Evolutionary conservation across 2,329 filamentous ascomycete species (phyloP).

Genomic region (Diplodia seriata): DNA sequence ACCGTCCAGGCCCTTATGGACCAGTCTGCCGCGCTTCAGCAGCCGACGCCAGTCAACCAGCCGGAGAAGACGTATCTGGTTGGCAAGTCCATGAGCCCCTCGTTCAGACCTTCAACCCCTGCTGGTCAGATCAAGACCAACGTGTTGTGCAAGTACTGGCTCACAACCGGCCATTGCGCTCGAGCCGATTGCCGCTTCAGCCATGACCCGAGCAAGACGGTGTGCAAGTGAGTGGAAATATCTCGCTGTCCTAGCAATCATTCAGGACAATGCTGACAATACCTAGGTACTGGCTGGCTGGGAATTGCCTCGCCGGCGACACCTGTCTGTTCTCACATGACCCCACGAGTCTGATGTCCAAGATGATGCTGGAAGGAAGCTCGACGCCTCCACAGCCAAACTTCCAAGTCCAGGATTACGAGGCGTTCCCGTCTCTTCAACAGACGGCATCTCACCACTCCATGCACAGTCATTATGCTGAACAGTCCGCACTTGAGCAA

Average conservation of each 20-base stretch:
- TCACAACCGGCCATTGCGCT: conserved; percentile 93
- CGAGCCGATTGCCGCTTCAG: conserved; percentile 96
- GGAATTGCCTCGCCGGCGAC: conserved; percentile 90
- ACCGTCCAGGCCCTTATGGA: conserved; percentile 92
- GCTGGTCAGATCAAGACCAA: conserved; percentile 78
- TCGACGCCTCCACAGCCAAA: conserved; percentile 69
- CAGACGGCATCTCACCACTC: conserved; percentile 53
- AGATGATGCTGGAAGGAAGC: conserved; percentile 75
- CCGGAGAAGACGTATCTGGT: conserved; percentile 75
- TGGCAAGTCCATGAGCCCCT: conserved; percentile 84
- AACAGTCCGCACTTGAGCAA: conserved; percentile 52
- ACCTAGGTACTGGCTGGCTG: conserved; percentile 88
- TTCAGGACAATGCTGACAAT: conserved; percentile 23
- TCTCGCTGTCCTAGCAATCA: background rate
- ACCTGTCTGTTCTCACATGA: conserved; percentile 98
- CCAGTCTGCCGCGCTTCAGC: conserved; percentile 58
- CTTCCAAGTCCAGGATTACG: conserved; percentile 83
- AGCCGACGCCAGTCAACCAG: conserved; percentile 54
- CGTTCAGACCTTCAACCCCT: conserved; percentile 76
- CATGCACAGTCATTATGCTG: conserved; percentile 48
- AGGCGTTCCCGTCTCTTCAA: conserved; percentile 80
- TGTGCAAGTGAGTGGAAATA: conserved; percentile 84
- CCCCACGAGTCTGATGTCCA: conserved; percentile 82
- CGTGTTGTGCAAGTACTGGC: conserved; percentile 95
- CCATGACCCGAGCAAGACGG: conserved; percentile 91